A percentile compares a stretch with the other conserved stretches of the same genome.
These are phyloP conservation scores for Nicotiana tabacum DNA, from an alignment of 257 asterid genomes.

Conservation along the genomic window DNA sequence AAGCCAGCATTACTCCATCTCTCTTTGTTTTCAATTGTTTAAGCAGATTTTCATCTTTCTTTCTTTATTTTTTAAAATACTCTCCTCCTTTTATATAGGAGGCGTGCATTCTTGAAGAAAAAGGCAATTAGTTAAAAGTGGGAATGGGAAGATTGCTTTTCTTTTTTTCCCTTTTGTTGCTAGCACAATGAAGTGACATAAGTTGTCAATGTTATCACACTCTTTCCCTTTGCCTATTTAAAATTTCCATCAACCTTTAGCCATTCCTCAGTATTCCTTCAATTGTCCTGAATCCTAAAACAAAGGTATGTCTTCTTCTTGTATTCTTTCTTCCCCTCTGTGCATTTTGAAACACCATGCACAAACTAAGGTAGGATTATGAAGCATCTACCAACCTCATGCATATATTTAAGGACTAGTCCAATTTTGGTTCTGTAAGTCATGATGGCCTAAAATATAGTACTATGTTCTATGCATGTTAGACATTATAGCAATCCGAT, in stretches of 20 bases:
- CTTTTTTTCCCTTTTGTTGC: background rate
- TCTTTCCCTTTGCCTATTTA: conserved; percentile 14
- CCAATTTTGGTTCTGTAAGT: background rate
- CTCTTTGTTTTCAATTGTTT: conserved; percentile 5
- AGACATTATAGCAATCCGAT: background rate
- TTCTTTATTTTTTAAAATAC: background rate
- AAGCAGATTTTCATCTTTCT: background rate
- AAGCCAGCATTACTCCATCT: conserved; percentile 1
- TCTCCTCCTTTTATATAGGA: background rate
- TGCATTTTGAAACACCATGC: conserved; percentile 2
- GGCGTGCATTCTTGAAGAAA: background rate
- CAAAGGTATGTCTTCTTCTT: conserved; percentile 11
- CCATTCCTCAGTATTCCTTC: background rate
- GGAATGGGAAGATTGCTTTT: background rate
- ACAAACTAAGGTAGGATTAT: background rate
- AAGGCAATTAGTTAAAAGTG: background rate
- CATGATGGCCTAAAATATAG: no score
- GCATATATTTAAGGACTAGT: background rate
- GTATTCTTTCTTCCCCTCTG: background rate
- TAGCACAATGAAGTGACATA: background rate
- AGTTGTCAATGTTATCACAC: background rate
- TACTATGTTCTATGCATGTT: background rate
- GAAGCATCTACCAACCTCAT: background rate
- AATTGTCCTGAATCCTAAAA: background rate
- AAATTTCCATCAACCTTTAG: conserved; percentile 7